Conservation (phyloP, 2,329 filamentous ascomycete genomes). For the Fusarium proliferatum region DNA sequence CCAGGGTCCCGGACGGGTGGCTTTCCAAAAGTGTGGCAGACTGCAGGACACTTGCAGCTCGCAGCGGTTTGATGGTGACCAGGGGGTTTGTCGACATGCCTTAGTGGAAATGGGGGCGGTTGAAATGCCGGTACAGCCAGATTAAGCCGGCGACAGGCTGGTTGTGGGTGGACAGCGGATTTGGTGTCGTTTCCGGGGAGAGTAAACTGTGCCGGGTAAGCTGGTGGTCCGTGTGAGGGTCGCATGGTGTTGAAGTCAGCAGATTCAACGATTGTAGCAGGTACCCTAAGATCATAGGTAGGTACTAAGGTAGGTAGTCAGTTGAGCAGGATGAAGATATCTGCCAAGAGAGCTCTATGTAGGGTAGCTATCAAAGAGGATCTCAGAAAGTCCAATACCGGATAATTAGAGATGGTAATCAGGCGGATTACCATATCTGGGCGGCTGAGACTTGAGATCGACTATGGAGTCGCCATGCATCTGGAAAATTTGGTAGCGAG, state of each 20-base stretch:
- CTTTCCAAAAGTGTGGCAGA: constrained; percentile 29
- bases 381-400: constrained; percentile 28
- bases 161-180: constrained; percentile 3
- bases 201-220: constrained; percentile 22
- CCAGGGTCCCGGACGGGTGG: constrained; percentile 22
- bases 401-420: constrained; percentile 39
- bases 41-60: constrained; percentile 27
- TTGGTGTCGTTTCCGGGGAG: constrained; percentile 8
- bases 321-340: background rate
- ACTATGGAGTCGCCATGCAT: constrained; percentile 14
- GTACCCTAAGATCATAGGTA: background rate
- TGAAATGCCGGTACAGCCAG: constrained; percentile 33
- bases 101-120: constrained; percentile 18
- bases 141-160: constrained; percentile 36
- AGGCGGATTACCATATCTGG: constrained; percentile 13
- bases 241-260: constrained; percentile 43
- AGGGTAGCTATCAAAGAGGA: constrained; percentile 1
- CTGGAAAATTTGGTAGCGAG: constrained; percentile 16
- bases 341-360: background rate
- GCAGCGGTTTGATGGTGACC: constrained; percentile 25
- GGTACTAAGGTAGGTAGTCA: background rate
- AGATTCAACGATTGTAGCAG: constrained; percentile 32
- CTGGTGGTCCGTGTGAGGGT: constrained; percentile 24
- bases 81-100: constrained; percentile 19
- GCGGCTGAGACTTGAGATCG: constrained; percentile 29